Conservation (phyloP, 768 basidiomycete genomes). For the Suillus subalutaceus region DNA sequence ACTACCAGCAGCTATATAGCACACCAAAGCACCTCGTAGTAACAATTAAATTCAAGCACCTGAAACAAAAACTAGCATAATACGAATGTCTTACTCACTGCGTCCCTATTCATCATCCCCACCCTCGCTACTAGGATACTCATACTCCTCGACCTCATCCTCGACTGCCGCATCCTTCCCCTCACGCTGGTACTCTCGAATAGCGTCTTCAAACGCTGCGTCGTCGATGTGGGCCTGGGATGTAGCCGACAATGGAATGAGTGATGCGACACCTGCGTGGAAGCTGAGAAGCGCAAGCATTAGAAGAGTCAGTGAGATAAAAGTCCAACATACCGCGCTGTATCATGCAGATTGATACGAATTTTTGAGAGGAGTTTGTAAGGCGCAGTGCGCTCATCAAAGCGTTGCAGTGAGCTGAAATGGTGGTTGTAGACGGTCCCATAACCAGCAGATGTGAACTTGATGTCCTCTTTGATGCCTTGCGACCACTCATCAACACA, state of each 20-base stretch:
- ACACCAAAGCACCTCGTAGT: not conserved
- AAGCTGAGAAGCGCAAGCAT: not conserved
- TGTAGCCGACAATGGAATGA: not conserved
- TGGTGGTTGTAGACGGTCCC: conserved; percentile 9
- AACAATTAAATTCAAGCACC: not conserved
- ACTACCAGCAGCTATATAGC: not conserved
- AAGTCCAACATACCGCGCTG: conserved; percentile 6
- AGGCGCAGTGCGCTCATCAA: conserved; percentile 6
- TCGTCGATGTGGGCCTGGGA: not conserved
- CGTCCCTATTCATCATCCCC: not conserved
- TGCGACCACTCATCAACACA: not conserved
- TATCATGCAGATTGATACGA: not conserved
- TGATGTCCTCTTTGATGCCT: not conserved
- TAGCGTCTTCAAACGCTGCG: not conserved
- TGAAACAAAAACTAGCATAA: not conserved
- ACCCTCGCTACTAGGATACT: not conserved
- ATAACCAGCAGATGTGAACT: not conserved
- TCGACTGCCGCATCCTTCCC: not conserved
- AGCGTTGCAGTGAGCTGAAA: conserved; percentile 8
- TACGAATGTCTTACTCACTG: not conserved
- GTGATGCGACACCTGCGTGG: not conserved
- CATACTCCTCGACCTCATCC: not conserved
- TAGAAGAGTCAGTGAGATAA: not conserved
- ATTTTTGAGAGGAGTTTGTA: conserved; percentile 7
- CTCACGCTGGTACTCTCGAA: not conserved